phyloP scores from a whole-genome alignment of 2,329 filamentous ascomycete species.

The Leptographium galeiforme region DNA sequence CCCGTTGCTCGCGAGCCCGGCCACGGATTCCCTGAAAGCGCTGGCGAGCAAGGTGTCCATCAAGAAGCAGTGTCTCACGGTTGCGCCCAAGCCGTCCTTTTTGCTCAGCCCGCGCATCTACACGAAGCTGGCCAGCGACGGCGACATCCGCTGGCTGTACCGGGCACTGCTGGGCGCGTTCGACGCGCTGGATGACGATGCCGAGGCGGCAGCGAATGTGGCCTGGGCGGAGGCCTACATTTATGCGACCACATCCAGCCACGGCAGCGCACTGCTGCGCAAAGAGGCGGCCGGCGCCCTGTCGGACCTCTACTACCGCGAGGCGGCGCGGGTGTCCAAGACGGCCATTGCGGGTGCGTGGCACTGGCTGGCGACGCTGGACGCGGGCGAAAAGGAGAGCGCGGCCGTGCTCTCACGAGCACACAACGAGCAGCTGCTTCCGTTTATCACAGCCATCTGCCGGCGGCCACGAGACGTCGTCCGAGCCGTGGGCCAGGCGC shows the following conservation, averaged over 20 bases:
- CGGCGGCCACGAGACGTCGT: constrained; percentile 37
- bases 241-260: constrained; percentile 56
- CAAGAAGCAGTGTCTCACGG: constrained; percentile 49
- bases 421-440: constrained; percentile 49
- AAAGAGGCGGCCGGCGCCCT: constrained; percentile 50
- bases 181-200: constrained; percentile 35
- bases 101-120: constrained; percentile 76
- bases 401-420: constrained; percentile 53
- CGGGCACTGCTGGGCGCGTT: constrained; percentile 54
- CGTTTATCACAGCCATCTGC: constrained; percentile 50
- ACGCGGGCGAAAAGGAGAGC: constrained; percentile 64
- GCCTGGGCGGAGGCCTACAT: constrained; percentile 79
- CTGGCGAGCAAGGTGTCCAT: constrained; percentile 50
- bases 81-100: constrained; percentile 76
- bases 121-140: constrained; percentile 58
- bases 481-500: constrained; percentile 22
- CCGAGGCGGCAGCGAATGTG: constrained; percentile 35
- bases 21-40: constrained; percentile 30
- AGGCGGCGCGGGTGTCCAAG: constrained; percentile 44
- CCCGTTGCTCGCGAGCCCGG: constrained; percentile 38
- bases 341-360: constrained; percentile 62
- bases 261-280: constrained; percentile 47
- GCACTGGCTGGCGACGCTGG: constrained; percentile 60
- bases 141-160: constrained; percentile 68
- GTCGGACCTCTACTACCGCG: constrained; percentile 48